Base-by-base conservation (phyloP, 2,329 filamentous ascomycete species). In the Fusarium drepaniforme region DNA sequence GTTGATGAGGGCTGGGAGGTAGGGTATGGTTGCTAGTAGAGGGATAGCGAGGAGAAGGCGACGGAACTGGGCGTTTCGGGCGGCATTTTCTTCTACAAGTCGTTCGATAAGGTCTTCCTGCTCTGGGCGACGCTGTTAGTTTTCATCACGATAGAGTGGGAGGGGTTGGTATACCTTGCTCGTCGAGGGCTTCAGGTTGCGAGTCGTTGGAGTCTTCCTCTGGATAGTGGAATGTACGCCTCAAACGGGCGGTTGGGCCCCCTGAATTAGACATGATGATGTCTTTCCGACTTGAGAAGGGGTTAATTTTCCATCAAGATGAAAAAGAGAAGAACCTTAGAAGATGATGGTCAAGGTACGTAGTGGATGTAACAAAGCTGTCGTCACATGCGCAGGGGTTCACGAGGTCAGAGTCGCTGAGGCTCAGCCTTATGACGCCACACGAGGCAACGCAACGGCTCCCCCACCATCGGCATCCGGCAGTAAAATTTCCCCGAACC, bases 211-310 rank as follows among this genome's bases (percentile, higher is more conserved):
- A 86, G 64, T 82, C 81, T 58, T 88, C 87, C 78, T 93, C 91
- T 67, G 93, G 93, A 84, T 96, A 97, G 71, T 89, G 90, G 84
- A 97, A 97, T 11, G 93, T 93, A 78, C 90, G 93, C 79, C 95
- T 92, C 53, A 97, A 86, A 73, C 93, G 91, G 63, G 93, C 86
- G 46, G 83, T 82, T 1, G 85, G 78, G 64, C 73, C 72, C 33
- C 61, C 73, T n/a, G 75, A 57, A 49, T 75, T 70, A 2, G 78
- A 70, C 80, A 82, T 83, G 33, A 18, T 38, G 6, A 12, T 12
- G 40, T 40, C 4, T 64, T 18, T 12, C 0, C 49, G 30, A 38
- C 2, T 12, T 8, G 8, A 3, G 4, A n/a, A 13, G 8, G 18
- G n/a, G 28, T 67, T 13, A 16, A 37, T 49, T 12, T 16, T 33